phyloP scores from a whole-genome alignment of 345 rosid species.

The Lepidium aucheri region DNA sequence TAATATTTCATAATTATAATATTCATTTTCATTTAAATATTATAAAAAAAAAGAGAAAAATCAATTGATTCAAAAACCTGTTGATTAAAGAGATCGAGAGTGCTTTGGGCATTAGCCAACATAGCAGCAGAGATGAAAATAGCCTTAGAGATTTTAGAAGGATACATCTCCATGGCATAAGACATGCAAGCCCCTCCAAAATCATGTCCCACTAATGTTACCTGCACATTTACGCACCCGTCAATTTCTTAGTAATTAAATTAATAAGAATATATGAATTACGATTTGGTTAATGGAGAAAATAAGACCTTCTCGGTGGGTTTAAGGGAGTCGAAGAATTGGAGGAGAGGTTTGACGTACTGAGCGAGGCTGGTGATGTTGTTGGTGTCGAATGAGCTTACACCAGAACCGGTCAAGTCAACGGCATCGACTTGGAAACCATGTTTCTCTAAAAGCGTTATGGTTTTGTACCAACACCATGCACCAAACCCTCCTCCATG shows the following conservation, averaged over 20 bases:
- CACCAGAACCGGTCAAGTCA: slow-evolving; percentile 61
- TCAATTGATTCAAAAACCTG: slow-evolving; percentile 33
- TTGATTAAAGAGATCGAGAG: slow-evolving; percentile 66
- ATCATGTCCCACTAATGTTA: slow-evolving; percentile 91
- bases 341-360: slow-evolving; percentile 73
- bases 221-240: slow-evolving; percentile 35
- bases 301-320: slow-evolving; percentile 70
- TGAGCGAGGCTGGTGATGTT: slow-evolving; percentile 70
- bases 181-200: slow-evolving; percentile 92
- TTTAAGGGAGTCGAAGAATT: slow-evolving; percentile 61
- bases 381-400: slow-evolving; percentile 41
- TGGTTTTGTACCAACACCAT: slow-evolving; percentile 84
- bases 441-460: slow-evolving; percentile 46
- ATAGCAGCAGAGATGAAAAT: slow-evolving; percentile 82
- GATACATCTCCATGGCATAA: slow-evolving; percentile 82
- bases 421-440: slow-evolving; percentile 57
- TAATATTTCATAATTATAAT: too few relatives aligned
- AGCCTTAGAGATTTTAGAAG: slow-evolving; percentile 68
- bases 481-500: slow-evolving; percentile 94
- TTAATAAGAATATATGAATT: too few relatives aligned
- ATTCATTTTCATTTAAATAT: too few relatives aligned
- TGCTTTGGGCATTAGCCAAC: slow-evolving; percentile 68
- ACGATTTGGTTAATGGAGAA: too few relatives aligned
- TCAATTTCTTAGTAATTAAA: neutral
- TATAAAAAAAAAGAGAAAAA: too few relatives aligned